These are phyloP conservation scores for Nissolia schottii DNA, from an alignment of 306 rosid species.

Conservation along the genomic window DNA sequence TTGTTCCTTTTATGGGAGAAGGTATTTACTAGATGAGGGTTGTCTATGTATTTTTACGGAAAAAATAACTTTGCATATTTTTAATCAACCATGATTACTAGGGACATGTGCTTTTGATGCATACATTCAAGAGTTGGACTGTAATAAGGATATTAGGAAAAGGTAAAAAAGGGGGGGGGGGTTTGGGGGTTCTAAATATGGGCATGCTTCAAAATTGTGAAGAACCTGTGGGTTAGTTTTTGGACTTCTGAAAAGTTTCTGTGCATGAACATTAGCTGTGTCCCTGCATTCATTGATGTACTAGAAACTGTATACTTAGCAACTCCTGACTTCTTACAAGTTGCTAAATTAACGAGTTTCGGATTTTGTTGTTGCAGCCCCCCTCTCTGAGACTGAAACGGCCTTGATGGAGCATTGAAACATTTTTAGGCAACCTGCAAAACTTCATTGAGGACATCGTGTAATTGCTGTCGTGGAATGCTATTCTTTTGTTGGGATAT, in stretches of 20 bases:
- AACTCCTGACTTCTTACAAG: not conserved
- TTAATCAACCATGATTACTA: not conserved
- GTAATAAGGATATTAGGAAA: not conserved
- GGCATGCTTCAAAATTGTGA: not conserved
- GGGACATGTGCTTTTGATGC: not conserved
- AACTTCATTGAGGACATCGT: conserved; percentile 6
- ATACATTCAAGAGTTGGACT: not conserved
- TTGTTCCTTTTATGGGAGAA: not conserved
- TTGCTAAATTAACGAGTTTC: not conserved
- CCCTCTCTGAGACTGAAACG: conserved; percentile 88
- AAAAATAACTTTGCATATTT: not conserved
- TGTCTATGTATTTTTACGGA: no score
- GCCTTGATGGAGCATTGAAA: conserved; percentile 92
- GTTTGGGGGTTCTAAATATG: not conserved
- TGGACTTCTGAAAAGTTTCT: not conserved
- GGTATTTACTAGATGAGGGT: not conserved
- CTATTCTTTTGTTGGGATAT: conserved; percentile 28
- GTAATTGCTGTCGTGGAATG: conserved; percentile 30
- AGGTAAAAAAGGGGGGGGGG: not conserved
- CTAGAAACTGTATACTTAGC: not conserved
- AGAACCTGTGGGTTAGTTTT: not conserved
- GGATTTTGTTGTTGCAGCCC: conserved; percentile 68
- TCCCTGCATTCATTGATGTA: not conserved
- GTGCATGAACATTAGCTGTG: not conserved
- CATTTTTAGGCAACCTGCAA: conserved; percentile 23